A percentile compares a stretch with the other conserved stretches of the same genome.
These are phyloP conservation scores for Fusarium humuli DNA, from an alignment of 2,329 filamentous ascomycete species.

Conservation along the genomic window DNA sequence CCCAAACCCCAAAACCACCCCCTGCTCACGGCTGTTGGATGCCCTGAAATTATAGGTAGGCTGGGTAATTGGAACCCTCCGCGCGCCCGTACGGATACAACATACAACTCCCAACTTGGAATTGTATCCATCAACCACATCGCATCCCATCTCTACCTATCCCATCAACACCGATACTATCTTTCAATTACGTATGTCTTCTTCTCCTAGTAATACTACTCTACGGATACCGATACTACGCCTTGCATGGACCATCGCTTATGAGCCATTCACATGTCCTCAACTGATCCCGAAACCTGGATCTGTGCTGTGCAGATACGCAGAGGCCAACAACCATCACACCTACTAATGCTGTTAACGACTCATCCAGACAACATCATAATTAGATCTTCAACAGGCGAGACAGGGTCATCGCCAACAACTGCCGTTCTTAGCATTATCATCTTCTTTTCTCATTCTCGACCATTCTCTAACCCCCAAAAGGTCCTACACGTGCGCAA, in stretches of 20 bases:
- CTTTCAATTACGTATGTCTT: not conserved
- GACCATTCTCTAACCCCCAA: constrained; percentile 14
- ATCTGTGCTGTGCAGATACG: constrained; percentile 11
- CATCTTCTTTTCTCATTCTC: constrained; percentile 17
- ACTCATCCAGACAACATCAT: not conserved
- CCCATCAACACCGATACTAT: constrained; percentile 7
- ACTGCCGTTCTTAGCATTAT: constrained; percentile 27
- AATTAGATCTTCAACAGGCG: constrained; percentile 8
- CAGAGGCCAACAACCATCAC: constrained; percentile 30
- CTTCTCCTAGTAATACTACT: not conserved
- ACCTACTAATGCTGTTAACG: not conserved
- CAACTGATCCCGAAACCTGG: constrained; percentile 18
- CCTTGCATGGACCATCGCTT: constrained; percentile 10
- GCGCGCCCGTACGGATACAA: not conserved
- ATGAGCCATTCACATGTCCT: constrained; percentile 20
- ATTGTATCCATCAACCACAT: not conserved
- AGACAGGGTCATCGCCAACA: constrained; percentile 22
- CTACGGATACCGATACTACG: constrained; percentile 1
- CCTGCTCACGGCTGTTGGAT: not conserved
- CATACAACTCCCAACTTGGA: not conserved
- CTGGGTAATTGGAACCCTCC: not conserved
- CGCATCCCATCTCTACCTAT: constrained; percentile 8
- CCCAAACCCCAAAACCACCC: constrained; percentile 8
- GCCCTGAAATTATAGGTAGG: not conserved
- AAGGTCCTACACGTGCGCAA: constrained; percentile 13